Evolutionary conservation across 352 stramenopile species (phyloP), one percentile per base, ranked within the genome.

Genomic region (Pythium utonaiense): DNA sequence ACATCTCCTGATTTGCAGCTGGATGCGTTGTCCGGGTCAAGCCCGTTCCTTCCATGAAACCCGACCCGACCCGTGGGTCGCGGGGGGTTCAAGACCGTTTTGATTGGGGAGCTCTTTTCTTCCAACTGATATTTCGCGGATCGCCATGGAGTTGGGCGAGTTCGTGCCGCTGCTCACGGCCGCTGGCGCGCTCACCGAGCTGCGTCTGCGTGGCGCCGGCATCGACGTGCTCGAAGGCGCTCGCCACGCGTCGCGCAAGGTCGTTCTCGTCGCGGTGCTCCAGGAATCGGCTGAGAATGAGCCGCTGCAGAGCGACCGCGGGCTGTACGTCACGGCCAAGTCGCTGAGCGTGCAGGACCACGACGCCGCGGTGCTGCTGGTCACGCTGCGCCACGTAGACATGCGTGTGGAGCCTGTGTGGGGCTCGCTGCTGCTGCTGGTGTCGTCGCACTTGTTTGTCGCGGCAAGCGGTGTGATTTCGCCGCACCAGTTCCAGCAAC

Each of bases 141-240:
- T 47, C 40, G n/a, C 10, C 9, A 69, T 69, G 62, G 62, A 69
- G 19, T 36, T 69, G 33, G 62, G 54, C 40, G 69, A 72, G 44
- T 66, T 84, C 12, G 74, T 87, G 62, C 82, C 82, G 78, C 67
- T 91, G 31, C 83, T 75, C 59, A 89, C 79, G 68, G 49, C 67
- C 14, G 45, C 61, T 25, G 65, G 28, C 0, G 62, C 67, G 45
- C 48, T 61, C 17, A 48, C 62, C 47, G 62, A 71, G n/a, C 54
- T 86, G 41, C 76, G 60, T 1, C 66, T 91, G 50, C 76, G 74
- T 51, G 60, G 66, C 24, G 70, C 44, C 0, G 82, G 70, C 30
- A 69, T 86, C 3, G 69, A 85, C 21, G 36, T 89, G 33, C 68
- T 91, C 6, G 73, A 83, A 42, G 63, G 73, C 24, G n/a, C 62